Conservation (phyloP, 2,329 filamentous ascomycete species). For the Pseudogymnoascus sp. region DNA sequence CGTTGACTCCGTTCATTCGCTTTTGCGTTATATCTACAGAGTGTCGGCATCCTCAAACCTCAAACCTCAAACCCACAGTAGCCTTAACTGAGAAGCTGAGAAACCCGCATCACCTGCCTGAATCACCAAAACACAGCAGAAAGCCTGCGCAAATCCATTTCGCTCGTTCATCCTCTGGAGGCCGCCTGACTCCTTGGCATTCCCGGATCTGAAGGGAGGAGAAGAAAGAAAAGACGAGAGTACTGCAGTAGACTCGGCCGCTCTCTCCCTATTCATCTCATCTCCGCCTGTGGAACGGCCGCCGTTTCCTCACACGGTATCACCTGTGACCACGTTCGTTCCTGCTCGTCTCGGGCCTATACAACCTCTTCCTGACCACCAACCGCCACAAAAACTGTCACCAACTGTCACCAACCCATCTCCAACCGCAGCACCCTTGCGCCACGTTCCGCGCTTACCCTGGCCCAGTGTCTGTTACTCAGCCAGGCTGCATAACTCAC, state of each 20-base stretch:
- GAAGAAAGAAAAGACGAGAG: not conserved
- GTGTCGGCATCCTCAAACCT: slow-evolving; percentile 21
- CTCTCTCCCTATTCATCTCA: not conserved
- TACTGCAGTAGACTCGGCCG: not conserved
- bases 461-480: not conserved
- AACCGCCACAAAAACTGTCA: not conserved
- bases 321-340: slow-evolving; percentile 3
- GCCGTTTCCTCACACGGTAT: not conserved
- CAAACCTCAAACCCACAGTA: slow-evolving; percentile 19
- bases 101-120: slow-evolving; percentile 15
- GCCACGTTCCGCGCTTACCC: slow-evolving; percentile 2
- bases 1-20: slow-evolving; percentile 70
- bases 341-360: not conserved
- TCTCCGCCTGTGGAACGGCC: not conserved
- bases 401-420: not conserved
- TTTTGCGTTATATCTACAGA: slow-evolving; percentile 35
- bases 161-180: slow-evolving; percentile 11
- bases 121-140: slow-evolving; percentile 17
- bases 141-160: slow-evolving; percentile 10
- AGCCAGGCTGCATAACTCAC: not conserved
- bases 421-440: not conserved
- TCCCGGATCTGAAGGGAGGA: not conserved
- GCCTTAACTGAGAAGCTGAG: slow-evolving; percentile 21
- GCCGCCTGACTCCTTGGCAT: not conserved
- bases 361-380: not conserved